Evolutionary conservation across 2,329 filamentous ascomycete species (phyloP), one percentile per base, ranked within the genome.

Genomic region (Aspergillus hiratsukae): DNA sequence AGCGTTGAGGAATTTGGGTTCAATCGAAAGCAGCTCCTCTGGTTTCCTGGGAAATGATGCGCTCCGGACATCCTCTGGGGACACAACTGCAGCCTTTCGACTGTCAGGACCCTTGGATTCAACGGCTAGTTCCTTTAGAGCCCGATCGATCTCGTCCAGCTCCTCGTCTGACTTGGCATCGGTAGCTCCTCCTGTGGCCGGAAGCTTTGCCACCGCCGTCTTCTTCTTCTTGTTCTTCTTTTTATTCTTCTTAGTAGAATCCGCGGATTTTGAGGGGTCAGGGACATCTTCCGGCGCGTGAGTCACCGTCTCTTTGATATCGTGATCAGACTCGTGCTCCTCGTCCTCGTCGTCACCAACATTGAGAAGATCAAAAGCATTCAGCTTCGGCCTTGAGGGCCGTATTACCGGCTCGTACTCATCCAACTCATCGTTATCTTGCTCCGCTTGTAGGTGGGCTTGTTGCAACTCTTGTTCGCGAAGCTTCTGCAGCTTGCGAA

Each of bases 1-100:
- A 7, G 90, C 90, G 69, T 93, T 92, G 10, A 99, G 82, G 64
- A 91, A 85, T 62, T 89, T 83, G 0, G 87, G 83, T 63, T 88
- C 86, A 52, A 90, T 77, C 2, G 80, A 75, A 0, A 90, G 76
- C 11, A 88, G 72, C 21, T 79, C 75, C 73, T 70, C 83, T 59
- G 78, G 79, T 50, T 64, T 67, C 56, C 67, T 73, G 7, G 71
- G 60, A 52, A 72, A 75, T 6, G 55, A 58, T 19, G 54, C 51
- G 48, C 81, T 73, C 14, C 57, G 61, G 21, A 35, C 52, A 49
- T 75, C 69, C 51, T 76, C 75, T 53, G 73, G 70, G 55, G 74
- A 67, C 3, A 67, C 52, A 17, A 66, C 55, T 45, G 58, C 56
- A 51, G 35, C 55, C 21, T 58, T 55, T 57, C 64, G 48, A 14